Conservation (phyloP, 2,329 filamentous ascomycete genomes). For the Hirsutella minnesotensis region DNA sequence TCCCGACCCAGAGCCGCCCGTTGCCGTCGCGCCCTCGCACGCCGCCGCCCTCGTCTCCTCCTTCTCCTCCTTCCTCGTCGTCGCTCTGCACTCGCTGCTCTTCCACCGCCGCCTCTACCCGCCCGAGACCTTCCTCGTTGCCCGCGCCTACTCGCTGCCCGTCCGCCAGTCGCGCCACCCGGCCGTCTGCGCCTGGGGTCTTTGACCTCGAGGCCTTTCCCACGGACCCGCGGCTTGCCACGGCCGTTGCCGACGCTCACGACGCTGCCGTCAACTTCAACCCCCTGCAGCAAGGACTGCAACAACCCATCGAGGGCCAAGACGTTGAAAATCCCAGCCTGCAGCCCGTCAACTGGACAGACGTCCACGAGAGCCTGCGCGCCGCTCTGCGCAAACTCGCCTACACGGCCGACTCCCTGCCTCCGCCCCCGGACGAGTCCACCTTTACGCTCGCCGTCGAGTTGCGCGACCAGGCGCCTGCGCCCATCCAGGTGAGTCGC, state of each 20-base stretch:
- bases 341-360: constrained; percentile 32
- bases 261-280: too few species aligned
- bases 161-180: constrained; percentile 82
- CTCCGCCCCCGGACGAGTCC: constrained; percentile 48
- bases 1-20: not conserved
- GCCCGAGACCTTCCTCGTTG: constrained; percentile 60
- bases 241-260: not conserved
- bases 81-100: constrained; percentile 76
- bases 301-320: too few species aligned
- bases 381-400: constrained; percentile 53
- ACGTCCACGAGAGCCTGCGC: constrained; percentile 63
- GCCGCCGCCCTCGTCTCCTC: constrained; percentile 43
- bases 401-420: constrained; percentile 44
- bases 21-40: constrained; percentile 22
- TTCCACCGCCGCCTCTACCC: constrained; percentile 77
- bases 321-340: constrained; percentile 9
- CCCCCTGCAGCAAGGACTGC: too few species aligned
- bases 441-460: constrained; percentile 71
- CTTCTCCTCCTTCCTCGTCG: constrained; percentile 70
- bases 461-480: constrained; percentile 46
- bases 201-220: constrained; percentile 44
- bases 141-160: constrained; percentile 71
- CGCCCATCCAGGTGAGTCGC: constrained; percentile 43
- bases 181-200: constrained; percentile 68
- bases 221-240: constrained; percentile 3